A percentile compares a stretch with the other conserved stretches of the same genome.
Evolutionary conservation across 75 land plant genomes (phyloP).

Genomic region (Isoetes taiwanensis): DNA sequence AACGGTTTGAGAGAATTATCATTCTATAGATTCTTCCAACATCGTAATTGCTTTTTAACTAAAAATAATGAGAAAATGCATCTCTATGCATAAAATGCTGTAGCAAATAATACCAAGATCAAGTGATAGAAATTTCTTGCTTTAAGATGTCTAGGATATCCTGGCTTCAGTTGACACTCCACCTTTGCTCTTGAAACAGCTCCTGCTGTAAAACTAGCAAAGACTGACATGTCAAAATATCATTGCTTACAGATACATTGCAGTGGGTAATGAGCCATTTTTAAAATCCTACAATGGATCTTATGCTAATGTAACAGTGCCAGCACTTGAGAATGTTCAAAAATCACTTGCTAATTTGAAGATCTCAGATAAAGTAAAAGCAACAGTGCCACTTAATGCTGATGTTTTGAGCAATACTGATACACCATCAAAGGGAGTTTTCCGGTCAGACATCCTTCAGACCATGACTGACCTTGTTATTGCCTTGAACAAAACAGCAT

Average conservation of each 20-base stretch:
- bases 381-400: slow-evolving; percentile 60
- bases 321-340: slow-evolving; percentile 50
- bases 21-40: no score
- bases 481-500: slow-evolving; percentile 24
- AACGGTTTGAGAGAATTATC: no score
- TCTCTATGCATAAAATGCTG: no score
- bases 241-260: slow-evolving; percentile 69
- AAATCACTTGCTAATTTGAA: slow-evolving; percentile 41
- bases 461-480: slow-evolving; percentile 31
- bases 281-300: slow-evolving; percentile 41
- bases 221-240: no score
- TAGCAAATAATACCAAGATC: no score
- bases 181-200: no score
- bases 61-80: no score
- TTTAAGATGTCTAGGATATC: no score
- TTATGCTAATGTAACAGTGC: slow-evolving; percentile 23
- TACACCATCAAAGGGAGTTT: slow-evolving; percentile 44
- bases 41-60: no score
- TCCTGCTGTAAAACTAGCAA: no score
- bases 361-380: slow-evolving; percentile 27
- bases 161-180: no score
- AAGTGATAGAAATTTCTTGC: no score
- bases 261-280: slow-evolving; percentile 83
- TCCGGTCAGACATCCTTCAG: slow-evolving; percentile 31
- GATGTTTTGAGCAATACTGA: slow-evolving; percentile 33